Percentiles rank a stretch among this genome's conserved stretches.
phyloP scores from a whole-genome alignment of 164 flowering plant genomes.

The Brasenia schreberi region DNA sequence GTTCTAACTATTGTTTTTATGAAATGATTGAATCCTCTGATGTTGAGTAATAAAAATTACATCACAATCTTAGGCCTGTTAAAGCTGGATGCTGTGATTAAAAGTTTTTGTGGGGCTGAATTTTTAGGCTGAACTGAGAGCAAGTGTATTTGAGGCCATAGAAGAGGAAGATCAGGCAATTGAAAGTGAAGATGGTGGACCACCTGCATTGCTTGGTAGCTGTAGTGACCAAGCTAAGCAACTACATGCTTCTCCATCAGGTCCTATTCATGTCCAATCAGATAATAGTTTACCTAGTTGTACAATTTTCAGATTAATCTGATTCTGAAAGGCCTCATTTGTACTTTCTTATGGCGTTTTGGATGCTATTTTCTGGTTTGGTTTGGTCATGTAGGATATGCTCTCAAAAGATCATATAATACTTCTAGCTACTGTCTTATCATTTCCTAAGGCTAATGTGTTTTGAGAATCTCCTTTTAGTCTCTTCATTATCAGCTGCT shows the following conservation, averaged over 20 bases:
- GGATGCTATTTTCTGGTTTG: background rate
- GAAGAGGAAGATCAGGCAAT: constrained; percentile 85
- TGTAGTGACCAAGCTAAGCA: constrained; percentile 95
- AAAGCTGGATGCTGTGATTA: background rate
- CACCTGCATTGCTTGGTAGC: constrained; percentile 92
- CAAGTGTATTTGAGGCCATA: constrained; percentile 97
- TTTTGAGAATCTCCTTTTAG: too few species aligned
- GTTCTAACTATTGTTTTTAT: too few species aligned
- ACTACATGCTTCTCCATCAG: constrained; percentile 96
- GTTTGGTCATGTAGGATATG: background rate
- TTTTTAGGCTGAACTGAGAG: constrained; percentile 88
- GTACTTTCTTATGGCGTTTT: too few species aligned
- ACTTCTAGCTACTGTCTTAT: too few species aligned
- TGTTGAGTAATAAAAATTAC: too few species aligned
- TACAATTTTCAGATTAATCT: background rate
- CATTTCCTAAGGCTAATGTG: too few species aligned
- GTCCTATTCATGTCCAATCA: constrained; percentile 16
- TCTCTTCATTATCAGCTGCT: too few species aligned
- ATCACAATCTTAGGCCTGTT: too few species aligned
- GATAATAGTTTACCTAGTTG: too few species aligned
- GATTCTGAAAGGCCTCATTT: too few species aligned
- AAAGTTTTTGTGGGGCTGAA: background rate
- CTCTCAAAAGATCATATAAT: too few species aligned
- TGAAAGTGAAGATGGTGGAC: constrained; percentile 71
- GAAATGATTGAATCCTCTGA: too few species aligned